Evolutionary conservation across 768 basidiomycete genomes (phyloP).

Genomic region (Hemileccinum rubropunctum): DNA sequence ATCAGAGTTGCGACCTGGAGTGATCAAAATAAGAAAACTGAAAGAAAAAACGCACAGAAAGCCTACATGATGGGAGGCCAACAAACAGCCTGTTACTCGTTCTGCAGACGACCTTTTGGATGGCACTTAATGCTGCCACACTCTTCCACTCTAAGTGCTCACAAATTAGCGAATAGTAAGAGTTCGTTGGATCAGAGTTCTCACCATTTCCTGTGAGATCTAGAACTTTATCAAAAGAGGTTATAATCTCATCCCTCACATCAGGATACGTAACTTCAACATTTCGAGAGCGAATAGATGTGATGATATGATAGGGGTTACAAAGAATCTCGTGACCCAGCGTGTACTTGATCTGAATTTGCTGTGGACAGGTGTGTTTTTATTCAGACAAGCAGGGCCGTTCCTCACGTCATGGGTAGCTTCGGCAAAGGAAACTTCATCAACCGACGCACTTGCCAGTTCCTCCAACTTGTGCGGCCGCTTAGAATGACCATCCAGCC

Average conservation of each 20-base stretch:
- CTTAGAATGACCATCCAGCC: constrained; percentile 1
- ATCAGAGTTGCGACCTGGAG: constrained; percentile 38
- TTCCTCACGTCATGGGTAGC: neutral
- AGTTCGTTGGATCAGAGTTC: neutral
- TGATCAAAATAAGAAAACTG: constrained; percentile 11
- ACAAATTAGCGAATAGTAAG: neutral
- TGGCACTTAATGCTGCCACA: constrained; percentile 23
- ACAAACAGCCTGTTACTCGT: constrained; percentile 47
- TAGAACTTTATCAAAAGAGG: constrained; percentile 39
- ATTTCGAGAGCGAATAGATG: constrained; percentile 32
- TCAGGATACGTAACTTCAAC: constrained; percentile 38
- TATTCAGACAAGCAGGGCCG: neutral
- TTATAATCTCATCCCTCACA: constrained; percentile 41
- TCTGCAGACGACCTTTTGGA: constrained; percentile 39
- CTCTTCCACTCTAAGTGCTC: constrained; percentile 38
- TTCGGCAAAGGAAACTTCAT: constrained; percentile 1
- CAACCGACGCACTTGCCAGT: neutral
- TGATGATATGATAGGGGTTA: constrained; percentile 30
- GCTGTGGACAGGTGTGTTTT: constrained; percentile 22
- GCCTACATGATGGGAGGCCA: constrained; percentile 45
- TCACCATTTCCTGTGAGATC: constrained; percentile 15
- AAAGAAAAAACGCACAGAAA: neutral
- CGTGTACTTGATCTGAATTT: constrained; percentile 37
- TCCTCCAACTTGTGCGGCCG: constrained; percentile 1
- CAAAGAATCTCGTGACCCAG: constrained; percentile 32